phyloP scores from a whole-genome alignment of 768 basidiomycete species.

The Termitomyces titanicus region DNA sequence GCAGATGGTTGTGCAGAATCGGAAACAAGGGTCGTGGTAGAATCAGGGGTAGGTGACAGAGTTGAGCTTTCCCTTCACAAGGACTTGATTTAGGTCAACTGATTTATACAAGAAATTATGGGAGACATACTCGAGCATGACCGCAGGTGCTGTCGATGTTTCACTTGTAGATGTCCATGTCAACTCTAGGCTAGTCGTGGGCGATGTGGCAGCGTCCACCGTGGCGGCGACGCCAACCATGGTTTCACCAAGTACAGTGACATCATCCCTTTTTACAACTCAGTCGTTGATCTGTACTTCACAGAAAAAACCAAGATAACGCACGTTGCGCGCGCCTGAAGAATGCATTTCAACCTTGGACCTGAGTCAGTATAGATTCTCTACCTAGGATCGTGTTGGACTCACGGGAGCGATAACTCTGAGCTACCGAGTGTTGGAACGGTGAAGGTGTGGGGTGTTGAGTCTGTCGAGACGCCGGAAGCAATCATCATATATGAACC shows the following conservation, averaged over 20 bases:
- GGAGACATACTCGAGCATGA: background rate
- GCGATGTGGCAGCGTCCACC: no score
- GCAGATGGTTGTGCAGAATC: background rate
- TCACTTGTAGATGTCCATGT: no score
- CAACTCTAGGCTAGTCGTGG: no score
- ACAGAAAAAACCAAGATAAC: background rate
- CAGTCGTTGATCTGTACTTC: background rate
- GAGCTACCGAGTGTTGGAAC: background rate
- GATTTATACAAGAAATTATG: background rate
- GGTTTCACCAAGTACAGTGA: background rate
- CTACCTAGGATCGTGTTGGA: background rate
- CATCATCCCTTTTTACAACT: background rate
- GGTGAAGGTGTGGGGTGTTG: background rate
- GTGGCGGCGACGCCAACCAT: no score
- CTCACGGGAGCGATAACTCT: background rate
- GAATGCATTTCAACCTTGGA: background rate
- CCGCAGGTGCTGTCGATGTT: no score
- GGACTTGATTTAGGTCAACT: background rate
- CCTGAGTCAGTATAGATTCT: background rate
- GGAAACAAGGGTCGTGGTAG: background rate
- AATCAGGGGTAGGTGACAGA: background rate
- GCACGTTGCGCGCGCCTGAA: background rate
- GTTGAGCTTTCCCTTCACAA: background rate
- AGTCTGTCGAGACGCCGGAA: background rate
- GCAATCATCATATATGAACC: background rate